Evolutionary conservation across 2,329 filamentous ascomycete species (phyloP), one percentile per base, ranked within the genome.

Genomic region (Cyclaneusma minus): DNA sequence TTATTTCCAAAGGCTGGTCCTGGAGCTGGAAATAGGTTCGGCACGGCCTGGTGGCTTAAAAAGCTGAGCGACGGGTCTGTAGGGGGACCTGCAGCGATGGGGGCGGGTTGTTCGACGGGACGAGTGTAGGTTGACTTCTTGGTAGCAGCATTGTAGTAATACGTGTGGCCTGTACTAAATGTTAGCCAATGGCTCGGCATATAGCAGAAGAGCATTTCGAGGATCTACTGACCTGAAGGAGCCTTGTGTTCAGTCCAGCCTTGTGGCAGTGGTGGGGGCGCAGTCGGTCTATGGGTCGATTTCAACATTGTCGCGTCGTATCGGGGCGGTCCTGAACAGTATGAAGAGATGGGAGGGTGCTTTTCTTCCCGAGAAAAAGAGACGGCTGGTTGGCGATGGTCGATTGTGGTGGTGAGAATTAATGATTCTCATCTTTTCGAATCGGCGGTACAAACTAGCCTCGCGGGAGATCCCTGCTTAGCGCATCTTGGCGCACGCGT

Each of bases 221-320:
- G n/a, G n/a, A n/a, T n/a, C n/a, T 33, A 46, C 51, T 29, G 51
- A 68, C 70, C 70, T 26, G 77, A 76, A 5, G 84, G 85, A 27
- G 85, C 83, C 52, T 75, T 85, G 55, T 94, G 84, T 51, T 92
- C 81, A n/a, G 79, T 82, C 85, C 85, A 94, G 35, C 82, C 84
- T 22, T 74, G 62, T 15, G 74, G 76, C 1, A 94, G 60, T 18
- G 79, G 69, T 23, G 68, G 60, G 8, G 30, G 37, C 13, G 34
- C 26, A n/a, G 65, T 62, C 13, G 70, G 62, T 33, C 67, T 70
- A 51, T 85, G 72, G n/a, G 80, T 85, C 12, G 77, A 81, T 45
- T 73, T 83, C 25, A 87, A 58, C 77, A 83, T 83, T 13, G 25
- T 35, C 17, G 22, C 7, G 5, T 30, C 30, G 29, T 34, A 10